Evolutionary conservation across 345 rosid genomes (phyloP), one percentile per base, ranked within the genome.

Genomic region (Gossypium rotundifolium): DNA sequence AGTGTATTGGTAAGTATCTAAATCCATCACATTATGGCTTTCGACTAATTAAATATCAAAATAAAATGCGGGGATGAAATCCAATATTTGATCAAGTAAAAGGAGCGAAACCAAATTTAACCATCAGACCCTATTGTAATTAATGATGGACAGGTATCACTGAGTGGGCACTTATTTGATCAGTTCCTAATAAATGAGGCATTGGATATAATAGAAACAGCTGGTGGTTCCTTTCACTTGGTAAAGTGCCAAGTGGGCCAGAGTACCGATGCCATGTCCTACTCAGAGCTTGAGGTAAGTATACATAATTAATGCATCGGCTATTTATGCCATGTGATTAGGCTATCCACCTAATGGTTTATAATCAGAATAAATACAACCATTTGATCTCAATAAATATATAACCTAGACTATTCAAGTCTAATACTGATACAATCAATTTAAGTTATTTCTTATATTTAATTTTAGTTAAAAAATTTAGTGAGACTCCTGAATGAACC

Each of bases 101-200:
- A 33, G 7, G 40, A 33, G 1, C 7, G 7, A 33, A 33, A 33
- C 7, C 40, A 5, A 33, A 33, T 33, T 33, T 33, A 33, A 33
- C 40, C 40, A 33, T 33, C 40, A 33, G 40, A 5, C 40, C 40
- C 40, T 38, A 76, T 71, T 52, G n/a, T 63, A 64, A 55, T 81
- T 75, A 2, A 55, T 78, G 33, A 69, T 79, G 65, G 74, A 68
- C 85, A 93, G 99, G 99, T 95, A 76, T 90, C 99, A 79, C 70
- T 95, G 71, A 89, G 92, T 74, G 99, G 99, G 59, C 98, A 91
- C 84, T 78, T 95, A 33, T 95, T 95, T 75, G 99, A 95, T 83
- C 81, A 87, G 75, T 95, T 91, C 81, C 84, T 93, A 75, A 95
- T 93, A 80, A 93, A 95, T 74, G 99, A 95, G 81, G 99, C 99